Base-by-base conservation (phyloP, 2,329 filamentous ascomycete species). In the Rhynchosporium agropyri region DNA sequence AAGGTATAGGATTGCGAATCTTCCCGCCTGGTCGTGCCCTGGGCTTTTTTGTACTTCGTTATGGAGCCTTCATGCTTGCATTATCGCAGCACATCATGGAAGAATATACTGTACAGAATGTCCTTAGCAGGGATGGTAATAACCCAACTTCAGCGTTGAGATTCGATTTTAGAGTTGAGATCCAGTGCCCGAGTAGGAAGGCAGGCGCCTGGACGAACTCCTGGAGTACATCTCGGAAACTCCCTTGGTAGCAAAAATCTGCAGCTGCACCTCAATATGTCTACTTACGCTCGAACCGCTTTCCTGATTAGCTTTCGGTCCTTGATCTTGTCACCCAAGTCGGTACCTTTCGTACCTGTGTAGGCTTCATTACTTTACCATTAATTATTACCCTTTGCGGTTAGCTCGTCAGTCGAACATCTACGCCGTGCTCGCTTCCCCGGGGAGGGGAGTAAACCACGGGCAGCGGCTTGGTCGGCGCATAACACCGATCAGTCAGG, bases 21-120 rank as follows among this genome's bases (percentile, higher is more conserved):
- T 54, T 40, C 63, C 60, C 63, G 63, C 60, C 60, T 40, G 57
- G 26, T 60, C 63, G 60, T 60, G 63, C 58, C 49, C 60, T 62
- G 49, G 38, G 20, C 28, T 43, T 49, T 58, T 42, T 45, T 20
- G 20, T 20, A 20, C 20, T 20, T 20, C 20, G 20, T 20, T 20
- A 20, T 20, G 20, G 20, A 20, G 20, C 20, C 20, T 28, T 36
- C 33, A 33, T 54, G 51, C 33, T 38, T 20, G 20, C 20, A 40
- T 20, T 10, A 36, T 54, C 10, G 51, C 36, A 55, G 58, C 51
- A 53, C 62, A 64, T 64, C 20, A 33, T 60, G 60, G 63, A 65
- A 46, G 48, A 56, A n/a, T n/a, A n/a, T n/a, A n/a, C n/a, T n/a
- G n/a, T n/a, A 28, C 42, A 28, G 40, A 26, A 20, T 20, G 20